These are phyloP conservation scores for Fraxinus sp. DNA, from an alignment of 305 asterid genomes.

Conservation along the genomic window DNA sequence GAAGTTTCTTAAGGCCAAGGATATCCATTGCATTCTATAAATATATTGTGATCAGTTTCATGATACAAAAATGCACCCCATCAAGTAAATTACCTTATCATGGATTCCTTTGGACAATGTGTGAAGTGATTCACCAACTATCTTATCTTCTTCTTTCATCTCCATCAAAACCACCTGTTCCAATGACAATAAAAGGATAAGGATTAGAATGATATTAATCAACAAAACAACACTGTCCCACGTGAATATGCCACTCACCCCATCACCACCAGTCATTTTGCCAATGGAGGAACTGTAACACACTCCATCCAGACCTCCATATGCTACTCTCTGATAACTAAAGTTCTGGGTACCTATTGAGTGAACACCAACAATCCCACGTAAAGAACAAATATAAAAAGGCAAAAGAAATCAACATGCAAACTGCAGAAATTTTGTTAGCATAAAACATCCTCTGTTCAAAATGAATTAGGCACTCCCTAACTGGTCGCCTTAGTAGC, in stretches of 20 bases:
- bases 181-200: slow-evolving; percentile 15
- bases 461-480: not conserved
- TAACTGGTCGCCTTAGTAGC: too few relatives aligned
- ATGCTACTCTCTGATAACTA: slow-evolving; percentile 56
- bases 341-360: slow-evolving; percentile 47
- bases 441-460: not conserved
- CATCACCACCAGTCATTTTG: slow-evolving; percentile 64
- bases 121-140: slow-evolving; percentile 63
- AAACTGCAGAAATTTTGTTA: not conserved
- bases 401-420: not conserved
- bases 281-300: slow-evolving; percentile 65
- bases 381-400: not conserved
- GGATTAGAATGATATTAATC: not conserved
- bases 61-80: not conserved
- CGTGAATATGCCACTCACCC: slow-evolving; percentile 46
- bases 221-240: not conserved
- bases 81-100: slow-evolving; percentile 50
- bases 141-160: slow-evolving; percentile 72
- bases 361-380: slow-evolving; percentile 15
- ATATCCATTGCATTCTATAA: not conserved
- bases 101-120: slow-evolving; percentile 73
- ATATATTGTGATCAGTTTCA: not conserved
- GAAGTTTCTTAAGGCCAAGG: not conserved
- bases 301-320: slow-evolving; percentile 61
- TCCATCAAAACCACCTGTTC: slow-evolving; percentile 62